Evolutionary conservation across 495 filamentous ascomycete genomes (phyloP).

Genomic region (Aspergillus bertholletiae): DNA sequence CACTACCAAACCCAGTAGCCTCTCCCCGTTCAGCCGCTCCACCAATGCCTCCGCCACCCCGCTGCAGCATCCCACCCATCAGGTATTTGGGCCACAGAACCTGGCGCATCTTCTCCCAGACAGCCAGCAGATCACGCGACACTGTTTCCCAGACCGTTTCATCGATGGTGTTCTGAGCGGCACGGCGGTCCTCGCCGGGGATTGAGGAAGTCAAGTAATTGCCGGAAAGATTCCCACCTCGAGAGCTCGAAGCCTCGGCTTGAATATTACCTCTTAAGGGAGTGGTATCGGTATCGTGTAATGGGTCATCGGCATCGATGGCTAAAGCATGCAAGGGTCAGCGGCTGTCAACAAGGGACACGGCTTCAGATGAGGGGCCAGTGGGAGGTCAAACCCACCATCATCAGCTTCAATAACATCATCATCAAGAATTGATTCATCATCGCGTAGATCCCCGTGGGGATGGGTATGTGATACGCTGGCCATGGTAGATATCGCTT

Average conservation of each 20-base stretch:
- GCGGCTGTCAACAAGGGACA: background rate
- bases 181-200: slow-evolving; percentile 90
- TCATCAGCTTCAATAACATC: slow-evolving; percentile 96
- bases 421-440: slow-evolving; percentile 73
- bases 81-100: slow-evolving; percentile 97
- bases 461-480: slow-evolving; percentile 38
- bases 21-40: slow-evolving; percentile 64
- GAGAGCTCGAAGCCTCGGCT: slow-evolving; percentile 43
- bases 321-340: slow-evolving; percentile 35
- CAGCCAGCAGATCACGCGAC: slow-evolving; percentile 81
- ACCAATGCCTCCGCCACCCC: slow-evolving; percentile 67
- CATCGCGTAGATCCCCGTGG: slow-evolving; percentile 37
- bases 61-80: slow-evolving; percentile 64
- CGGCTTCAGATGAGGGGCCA: background rate
- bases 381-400: slow-evolving; percentile 48
- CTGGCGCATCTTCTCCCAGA: slow-evolving; percentile 97
- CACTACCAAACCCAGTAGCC: slow-evolving; percentile 56
- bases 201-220: slow-evolving; percentile 83
- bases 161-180: slow-evolving; percentile 90
- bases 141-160: slow-evolving; percentile 96
- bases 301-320: slow-evolving; percentile 91
- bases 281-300: slow-evolving; percentile 63
- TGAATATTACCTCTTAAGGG: slow-evolving; percentile 81
- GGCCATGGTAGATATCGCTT: slow-evolving; percentile 35
- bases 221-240: slow-evolving; percentile 40